Evolutionary conservation across 768 basidiomycete species (phyloP).

Genomic region (Mycena vitilis): DNA sequence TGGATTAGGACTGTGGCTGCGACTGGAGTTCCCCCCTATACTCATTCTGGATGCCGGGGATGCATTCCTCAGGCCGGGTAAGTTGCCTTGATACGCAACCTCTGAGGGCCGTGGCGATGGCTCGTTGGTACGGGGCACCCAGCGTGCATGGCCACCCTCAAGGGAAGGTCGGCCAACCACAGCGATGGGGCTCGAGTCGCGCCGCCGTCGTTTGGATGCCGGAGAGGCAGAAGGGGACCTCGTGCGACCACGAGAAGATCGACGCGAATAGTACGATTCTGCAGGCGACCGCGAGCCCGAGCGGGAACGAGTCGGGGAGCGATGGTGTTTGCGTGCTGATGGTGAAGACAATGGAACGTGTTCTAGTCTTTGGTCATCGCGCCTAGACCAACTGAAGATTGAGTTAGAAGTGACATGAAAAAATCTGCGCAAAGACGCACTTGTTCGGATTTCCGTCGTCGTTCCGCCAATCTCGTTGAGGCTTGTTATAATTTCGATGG

Average conservation of each 20-base stretch:
- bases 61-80: slow-evolving; percentile 54
- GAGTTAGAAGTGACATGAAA: slow-evolving; percentile 14
- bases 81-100: slow-evolving; percentile 21
- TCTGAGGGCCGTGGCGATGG: slow-evolving; percentile 42
- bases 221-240: slow-evolving; percentile 72
- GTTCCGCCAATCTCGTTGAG: not conserved
- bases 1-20: slow-evolving; percentile 59
- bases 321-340: slow-evolving; percentile 59
- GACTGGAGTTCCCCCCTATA: slow-evolving; percentile 69
- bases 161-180: slow-evolving; percentile 57
- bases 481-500: slow-evolving; percentile 21
- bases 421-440: slow-evolving; percentile 53
- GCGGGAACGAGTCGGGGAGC: slow-evolving; percentile 62
- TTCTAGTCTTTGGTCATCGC: slow-evolving; percentile 61
- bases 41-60: slow-evolving; percentile 69
- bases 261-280: slow-evolving; percentile 73
- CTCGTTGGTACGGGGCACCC: slow-evolving; percentile 41
- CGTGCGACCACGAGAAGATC: slow-evolving; percentile 74
- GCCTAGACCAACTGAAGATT: slow-evolving; percentile 70
- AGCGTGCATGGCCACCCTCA: slow-evolving; percentile 55
- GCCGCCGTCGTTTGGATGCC: slow-evolving; percentile 63
- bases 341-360: slow-evolving; percentile 48
- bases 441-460: slow-evolving; percentile 71
- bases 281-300: slow-evolving; percentile 74
- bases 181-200: slow-evolving; percentile 60